Evolutionary conservation across 1,284 basidiomycete genomes (phyloP).

Genomic region (Kwoniella shivajii): DNA sequence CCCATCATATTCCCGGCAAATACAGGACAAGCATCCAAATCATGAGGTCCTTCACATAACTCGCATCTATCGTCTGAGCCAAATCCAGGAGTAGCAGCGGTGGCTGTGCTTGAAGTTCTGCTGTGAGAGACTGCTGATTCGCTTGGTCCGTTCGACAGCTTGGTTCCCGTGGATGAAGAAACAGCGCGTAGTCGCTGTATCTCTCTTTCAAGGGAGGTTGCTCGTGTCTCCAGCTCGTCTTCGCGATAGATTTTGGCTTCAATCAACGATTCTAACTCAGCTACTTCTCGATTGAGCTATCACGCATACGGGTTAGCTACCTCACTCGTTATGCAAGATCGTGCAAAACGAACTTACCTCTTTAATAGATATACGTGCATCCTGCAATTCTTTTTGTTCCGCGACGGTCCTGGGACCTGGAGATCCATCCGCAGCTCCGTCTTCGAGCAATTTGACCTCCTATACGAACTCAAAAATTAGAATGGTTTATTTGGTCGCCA

Average conservation of each 20-base stretch:
- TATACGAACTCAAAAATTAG: constrained; percentile 7
- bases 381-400: constrained; percentile 35
- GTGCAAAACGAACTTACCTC: constrained; percentile 31
- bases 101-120: constrained; percentile 17
- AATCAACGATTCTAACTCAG: constrained; percentile 82
- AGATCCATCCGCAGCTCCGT: constrained; percentile 26
- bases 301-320: constrained; percentile 3
- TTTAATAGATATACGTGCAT: constrained; percentile 42
- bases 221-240: constrained; percentile 86
- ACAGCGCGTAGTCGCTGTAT: constrained; percentile 20
- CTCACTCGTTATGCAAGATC: neutral
- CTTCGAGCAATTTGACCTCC: constrained; percentile 46
- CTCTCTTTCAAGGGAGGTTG: constrained; percentile 66
- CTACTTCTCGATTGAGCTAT: constrained; percentile 89
- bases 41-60: constrained; percentile 52
- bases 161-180: neutral
- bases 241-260: constrained; percentile 94
- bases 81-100: constrained; percentile 1
- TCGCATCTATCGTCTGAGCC: constrained; percentile 36
- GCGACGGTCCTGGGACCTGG: neutral
- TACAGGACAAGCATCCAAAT: constrained; percentile 52
- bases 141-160: neutral
- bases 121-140: constrained; percentile 8
- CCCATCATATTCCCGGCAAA: constrained; percentile 40
- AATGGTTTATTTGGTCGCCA: neutral